Evolutionary conservation across 2,329 filamentous ascomycete species (phyloP).

Genomic region (Aureobasidium sp.): DNA sequence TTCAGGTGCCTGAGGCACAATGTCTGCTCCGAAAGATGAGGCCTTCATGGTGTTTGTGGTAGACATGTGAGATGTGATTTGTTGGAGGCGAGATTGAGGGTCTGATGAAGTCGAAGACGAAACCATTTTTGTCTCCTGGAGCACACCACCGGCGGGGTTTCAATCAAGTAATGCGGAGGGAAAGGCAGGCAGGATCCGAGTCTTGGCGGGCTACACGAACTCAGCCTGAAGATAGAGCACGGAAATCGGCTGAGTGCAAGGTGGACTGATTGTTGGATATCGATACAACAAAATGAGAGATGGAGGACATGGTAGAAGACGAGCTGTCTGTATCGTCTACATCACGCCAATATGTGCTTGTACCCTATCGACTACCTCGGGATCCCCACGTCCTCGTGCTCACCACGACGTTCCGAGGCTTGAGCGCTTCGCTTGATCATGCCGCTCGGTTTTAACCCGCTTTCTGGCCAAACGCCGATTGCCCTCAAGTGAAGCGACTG

Average conservation of each 20-base stretch:
- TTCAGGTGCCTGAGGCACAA: constrained; percentile 83
- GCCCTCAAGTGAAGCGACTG: not conserved
- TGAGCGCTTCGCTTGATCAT: not conserved
- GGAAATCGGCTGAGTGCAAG: not conserved
- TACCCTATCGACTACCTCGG: constrained; percentile 4
- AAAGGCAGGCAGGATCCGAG: not conserved
- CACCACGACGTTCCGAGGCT: not conserved
- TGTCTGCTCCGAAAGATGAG: constrained; percentile 66
- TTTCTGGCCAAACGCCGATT: constrained; percentile 3
- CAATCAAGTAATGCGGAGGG: not conserved
- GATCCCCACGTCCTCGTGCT: constrained; percentile 5
- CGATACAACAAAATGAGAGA: not conserved
- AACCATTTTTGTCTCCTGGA: constrained; percentile 6
- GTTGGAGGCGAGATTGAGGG: constrained; percentile 39
- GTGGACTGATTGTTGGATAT: not conserved
- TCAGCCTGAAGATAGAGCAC: not conserved
- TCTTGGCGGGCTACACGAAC: not conserved
- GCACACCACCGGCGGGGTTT: constrained; percentile 7
- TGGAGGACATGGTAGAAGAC: not conserved
- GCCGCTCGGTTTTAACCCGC: not conserved
- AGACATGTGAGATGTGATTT: constrained; percentile 63
- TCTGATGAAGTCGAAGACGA: constrained; percentile 34
- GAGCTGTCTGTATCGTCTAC: not conserved
- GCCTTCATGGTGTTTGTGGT: constrained; percentile 45
- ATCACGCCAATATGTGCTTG: constrained; percentile 5